Base-by-base conservation (phyloP, 495 filamentous ascomycete genomes). In the Cercophora sp. region DNA sequence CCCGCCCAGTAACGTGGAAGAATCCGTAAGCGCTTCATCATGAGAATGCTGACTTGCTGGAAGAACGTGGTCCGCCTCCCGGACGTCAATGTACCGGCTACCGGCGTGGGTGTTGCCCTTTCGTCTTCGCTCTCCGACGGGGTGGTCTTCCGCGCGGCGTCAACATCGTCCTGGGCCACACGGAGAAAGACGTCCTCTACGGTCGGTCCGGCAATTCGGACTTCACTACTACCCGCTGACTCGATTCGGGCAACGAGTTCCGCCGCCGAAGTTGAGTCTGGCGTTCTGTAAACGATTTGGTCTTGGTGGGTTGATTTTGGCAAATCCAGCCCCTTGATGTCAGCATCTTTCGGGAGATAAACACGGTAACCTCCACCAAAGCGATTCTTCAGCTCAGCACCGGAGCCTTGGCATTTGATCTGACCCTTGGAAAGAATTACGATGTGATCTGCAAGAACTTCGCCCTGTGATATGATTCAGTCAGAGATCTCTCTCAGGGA, bases 161-260 rank as follows among this genome's bases (percentile, higher is more conserved):
- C 64, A 36, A 66, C 60, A 48, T 79, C 70, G 56, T 88, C 85
- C 46, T 85, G 81, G 1, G 87, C 87, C 22, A 92, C 77, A 34
- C 85, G 84, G 31, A 92, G 68, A 66, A 94, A 94, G 1, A 91
- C 85, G 58, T 89, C 85, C 60, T 90, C 87, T 48, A 94, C 88
- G 0, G 86, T 91, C 1, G 89, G 89, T 0, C 88, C 88, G 24
- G 79, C 81, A 29, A 91, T 79, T 32, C 84, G 81, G 62, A 88
- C 88, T 16, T 89, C 80, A 0, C 67, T 68, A 25, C 84, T 71
- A 2, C 76, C 78, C 3, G 73, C 69, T 1, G 64, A 56, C 61
- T 94, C 86, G 2, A 92, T 70, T 15, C 64, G 59, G 24, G 74
- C 71, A 40, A 94, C 78, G 18, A 91, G 76, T 3, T 72, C 58